phyloP scores from a whole-genome alignment of 2,329 filamentous ascomycete genomes.

The Tothia fuscella region DNA sequence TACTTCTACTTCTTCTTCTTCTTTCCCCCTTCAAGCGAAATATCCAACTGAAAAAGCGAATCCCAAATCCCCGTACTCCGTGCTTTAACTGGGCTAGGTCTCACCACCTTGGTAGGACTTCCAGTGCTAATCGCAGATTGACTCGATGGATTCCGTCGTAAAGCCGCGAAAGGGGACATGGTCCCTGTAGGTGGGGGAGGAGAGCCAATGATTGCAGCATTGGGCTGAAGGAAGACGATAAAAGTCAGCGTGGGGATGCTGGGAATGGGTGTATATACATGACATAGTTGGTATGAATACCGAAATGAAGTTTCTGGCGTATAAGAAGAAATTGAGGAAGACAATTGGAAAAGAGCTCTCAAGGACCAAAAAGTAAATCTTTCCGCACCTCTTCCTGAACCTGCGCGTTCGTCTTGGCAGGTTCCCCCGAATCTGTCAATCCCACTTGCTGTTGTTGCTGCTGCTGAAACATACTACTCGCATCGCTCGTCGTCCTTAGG shows the following conservation, averaged over 20 bases:
- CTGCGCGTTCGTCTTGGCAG: background rate
- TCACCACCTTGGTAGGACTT: background rate
- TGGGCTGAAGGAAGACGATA: background rate
- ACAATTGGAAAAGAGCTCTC: background rate
- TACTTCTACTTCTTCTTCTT: conserved; percentile 7
- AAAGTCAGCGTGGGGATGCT: background rate
- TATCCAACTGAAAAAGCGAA: conserved; percentile 11
- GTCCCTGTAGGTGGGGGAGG: background rate
- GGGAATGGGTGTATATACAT: background rate
- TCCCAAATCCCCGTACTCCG: conserved; percentile 10
- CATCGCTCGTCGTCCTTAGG: conserved; percentile 8
- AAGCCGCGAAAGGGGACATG: background rate
- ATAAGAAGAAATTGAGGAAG: background rate
- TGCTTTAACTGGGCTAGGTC: background rate
- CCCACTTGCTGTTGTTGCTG: no score
- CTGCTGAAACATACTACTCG: background rate
- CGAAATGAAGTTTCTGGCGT: no score
- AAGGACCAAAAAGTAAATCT: conserved; percentile 12
- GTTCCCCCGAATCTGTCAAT: background rate
- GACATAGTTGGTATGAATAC: background rate
- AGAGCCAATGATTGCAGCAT: background rate
- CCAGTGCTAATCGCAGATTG: background rate
- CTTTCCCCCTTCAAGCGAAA: conserved; percentile 8
- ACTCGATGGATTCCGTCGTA: background rate
- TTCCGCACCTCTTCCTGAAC: conserved; percentile 11